phyloP scores from a whole-genome alignment of 805 yeast species.

The Candida mattraensis region DNA sequence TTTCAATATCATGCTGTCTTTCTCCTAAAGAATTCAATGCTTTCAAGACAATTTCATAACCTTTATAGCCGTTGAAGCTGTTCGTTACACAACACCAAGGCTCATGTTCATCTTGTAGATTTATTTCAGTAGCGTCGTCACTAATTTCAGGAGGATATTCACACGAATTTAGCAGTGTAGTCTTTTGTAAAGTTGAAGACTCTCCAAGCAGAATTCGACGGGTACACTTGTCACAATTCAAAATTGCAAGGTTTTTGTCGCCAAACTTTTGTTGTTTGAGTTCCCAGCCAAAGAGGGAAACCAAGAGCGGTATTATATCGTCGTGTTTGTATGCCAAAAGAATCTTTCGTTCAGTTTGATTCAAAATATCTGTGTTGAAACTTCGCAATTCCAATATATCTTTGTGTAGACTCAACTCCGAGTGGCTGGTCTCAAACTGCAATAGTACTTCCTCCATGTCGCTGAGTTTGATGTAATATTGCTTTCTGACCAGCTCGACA shows the following conservation, averaged over 20 bases:
- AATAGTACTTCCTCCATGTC: slow-evolving; percentile 27
- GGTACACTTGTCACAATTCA: slow-evolving; percentile 36
- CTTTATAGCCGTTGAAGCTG: slow-evolving; percentile 8
- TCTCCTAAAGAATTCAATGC: slow-evolving; percentile 7
- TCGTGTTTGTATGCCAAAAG: slow-evolving; percentile 16
- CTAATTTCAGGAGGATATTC: slow-evolving; percentile 29
- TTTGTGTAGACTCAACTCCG: slow-evolving; percentile 14
- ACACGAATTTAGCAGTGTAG: slow-evolving; percentile 24
- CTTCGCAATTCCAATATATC: slow-evolving; percentile 14
- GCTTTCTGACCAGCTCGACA: slow-evolving; percentile 19
- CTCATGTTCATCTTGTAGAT: slow-evolving; percentile 37
- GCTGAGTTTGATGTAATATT: slow-evolving; percentile 26
- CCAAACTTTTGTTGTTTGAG: slow-evolving; percentile 30
- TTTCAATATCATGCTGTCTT: slow-evolving; percentile 2
- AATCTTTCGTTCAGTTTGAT: slow-evolving; percentile 12
- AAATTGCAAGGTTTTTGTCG: slow-evolving; percentile 25
- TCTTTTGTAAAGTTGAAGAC: slow-evolving; percentile 3
- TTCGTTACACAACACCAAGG: slow-evolving; percentile 37
- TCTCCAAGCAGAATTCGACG: slow-evolving; percentile 34
- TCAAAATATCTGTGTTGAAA: slow-evolving; percentile 26
- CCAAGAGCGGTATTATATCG: slow-evolving; percentile 14
- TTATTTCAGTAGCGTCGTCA: slow-evolving; percentile 21
- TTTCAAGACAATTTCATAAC: slow-evolving; percentile 19
- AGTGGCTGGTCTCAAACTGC: slow-evolving; percentile 19
- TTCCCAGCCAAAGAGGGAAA: slow-evolving; percentile 39